Conservation (phyloP, 805 yeast species). For the Grigorovia transvaalensis region DNA sequence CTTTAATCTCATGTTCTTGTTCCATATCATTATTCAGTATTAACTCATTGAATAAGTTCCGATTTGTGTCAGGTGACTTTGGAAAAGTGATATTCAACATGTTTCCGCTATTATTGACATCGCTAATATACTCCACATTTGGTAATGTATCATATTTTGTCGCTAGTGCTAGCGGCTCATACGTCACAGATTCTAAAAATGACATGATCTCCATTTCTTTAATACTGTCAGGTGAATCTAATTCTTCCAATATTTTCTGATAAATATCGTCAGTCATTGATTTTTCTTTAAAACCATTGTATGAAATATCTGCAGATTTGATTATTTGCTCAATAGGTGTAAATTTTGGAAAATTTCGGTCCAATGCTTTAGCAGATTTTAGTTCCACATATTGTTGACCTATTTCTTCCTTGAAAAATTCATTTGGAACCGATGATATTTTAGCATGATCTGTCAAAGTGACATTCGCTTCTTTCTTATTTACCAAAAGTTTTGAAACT, state of each 20-base stretch:
- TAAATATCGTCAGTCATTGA: not conserved
- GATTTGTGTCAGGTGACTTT: not conserved
- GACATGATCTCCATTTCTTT: not conserved
- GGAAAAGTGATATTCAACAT: not conserved
- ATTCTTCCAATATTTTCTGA: not conserved
- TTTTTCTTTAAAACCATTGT: slow-evolving; percentile 18
- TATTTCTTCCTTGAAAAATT: not conserved
- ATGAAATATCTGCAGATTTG: slow-evolving; percentile 21
- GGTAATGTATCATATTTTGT: not conserved
- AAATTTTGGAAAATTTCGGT: slow-evolving; percentile 2
- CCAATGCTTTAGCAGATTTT: slow-evolving; percentile 6
- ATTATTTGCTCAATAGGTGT: slow-evolving; percentile 26
- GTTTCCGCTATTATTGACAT: not conserved
- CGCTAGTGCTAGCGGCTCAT: not conserved
- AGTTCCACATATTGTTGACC: slow-evolving; percentile 16
- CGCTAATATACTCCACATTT: not conserved
- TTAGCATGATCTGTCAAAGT: not conserved
- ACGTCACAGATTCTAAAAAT: not conserved
- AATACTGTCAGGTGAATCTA: not conserved
- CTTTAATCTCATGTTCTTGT: not conserved
- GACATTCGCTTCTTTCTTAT: not conserved
- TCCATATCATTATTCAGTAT: not conserved
- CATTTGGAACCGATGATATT: not conserved
- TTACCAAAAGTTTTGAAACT: slow-evolving; percentile 11
- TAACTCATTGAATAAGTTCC: not conserved